Conservation (phyloP, 768 basidiomycete genomes). For the Daedaleopsis nitida region DNA sequence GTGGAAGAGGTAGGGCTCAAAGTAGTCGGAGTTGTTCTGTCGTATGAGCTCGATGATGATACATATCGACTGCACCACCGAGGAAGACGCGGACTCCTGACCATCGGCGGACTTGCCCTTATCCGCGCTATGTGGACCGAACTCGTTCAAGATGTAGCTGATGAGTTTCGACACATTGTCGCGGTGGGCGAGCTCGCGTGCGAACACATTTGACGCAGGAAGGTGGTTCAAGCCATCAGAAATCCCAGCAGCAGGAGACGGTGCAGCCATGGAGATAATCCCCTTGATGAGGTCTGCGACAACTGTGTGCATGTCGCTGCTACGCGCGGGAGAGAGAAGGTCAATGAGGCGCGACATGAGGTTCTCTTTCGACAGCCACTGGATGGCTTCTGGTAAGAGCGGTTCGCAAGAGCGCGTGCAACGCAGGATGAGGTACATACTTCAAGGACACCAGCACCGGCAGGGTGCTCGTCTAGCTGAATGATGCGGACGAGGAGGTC, state of each 20-base stretch:
- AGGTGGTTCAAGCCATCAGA: conserved; percentile 69
- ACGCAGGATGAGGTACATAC: conserved; percentile 52
- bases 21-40: conserved; percentile 98
- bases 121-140: conserved; percentile 34
- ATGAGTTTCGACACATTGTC: conserved; percentile 72
- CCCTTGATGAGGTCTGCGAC: conserved; percentile 92
- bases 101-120: conserved; percentile 20
- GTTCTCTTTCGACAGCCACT: conserved; percentile 89
- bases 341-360: conserved; percentile 82
- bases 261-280: conserved; percentile 92
- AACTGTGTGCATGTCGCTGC: conserved; percentile 77
- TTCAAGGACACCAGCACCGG: conserved; percentile 82
- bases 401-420: conserved; percentile 34
- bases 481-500: conserved; percentile 91
- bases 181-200: conserved; percentile 80
- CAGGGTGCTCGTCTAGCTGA: conserved; percentile 83
- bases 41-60: conserved; percentile 93
- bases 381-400: conserved; percentile 35
- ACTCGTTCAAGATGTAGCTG: conserved; percentile 76
- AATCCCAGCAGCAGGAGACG: conserved; percentile 76
- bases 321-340: conserved; percentile 77
- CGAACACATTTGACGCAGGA: conserved; percentile 82
- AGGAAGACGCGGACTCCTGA: conserved; percentile 63
- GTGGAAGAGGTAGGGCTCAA: conserved; percentile 96
- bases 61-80: conserved; percentile 82